phyloP scores from a whole-genome alignment of 106 monocot species.

The Acanthochlamys bracteata region DNA sequence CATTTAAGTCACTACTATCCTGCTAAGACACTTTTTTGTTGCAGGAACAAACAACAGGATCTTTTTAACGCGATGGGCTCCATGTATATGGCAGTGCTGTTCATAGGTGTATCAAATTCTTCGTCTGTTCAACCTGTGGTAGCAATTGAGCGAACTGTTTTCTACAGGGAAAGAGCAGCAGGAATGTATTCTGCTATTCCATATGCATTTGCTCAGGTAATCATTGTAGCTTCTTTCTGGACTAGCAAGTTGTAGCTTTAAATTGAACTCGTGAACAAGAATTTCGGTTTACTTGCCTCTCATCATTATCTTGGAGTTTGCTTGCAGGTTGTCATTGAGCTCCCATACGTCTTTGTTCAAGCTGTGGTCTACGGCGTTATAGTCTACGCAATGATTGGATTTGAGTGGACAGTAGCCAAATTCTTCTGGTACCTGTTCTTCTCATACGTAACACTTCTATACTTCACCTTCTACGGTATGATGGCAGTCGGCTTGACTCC shows the following conservation, averaged over 20 bases:
- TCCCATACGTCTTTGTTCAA: constrained; percentile 14
- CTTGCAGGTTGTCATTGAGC: constrained; percentile 14
- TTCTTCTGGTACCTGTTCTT: constrained; percentile 22
- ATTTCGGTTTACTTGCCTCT: no score
- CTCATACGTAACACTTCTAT: constrained; percentile 14
- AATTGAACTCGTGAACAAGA: no score
- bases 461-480: constrained; percentile 22
- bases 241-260: no score
- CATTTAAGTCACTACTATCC: no score
- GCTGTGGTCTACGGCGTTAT: constrained; percentile 7
- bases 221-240: background rate
- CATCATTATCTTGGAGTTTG: no score
- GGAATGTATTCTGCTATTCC: constrained; percentile 10
- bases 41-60: background rate
- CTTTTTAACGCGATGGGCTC: constrained; percentile 9
- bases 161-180: constrained; percentile 13
- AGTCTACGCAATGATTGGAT: constrained; percentile 14
- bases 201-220: constrained; percentile 10
- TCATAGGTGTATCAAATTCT: constrained; percentile 1
- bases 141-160: constrained; percentile 4
- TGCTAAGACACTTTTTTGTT: background rate
- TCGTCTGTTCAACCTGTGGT: constrained; percentile 7
- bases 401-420: constrained; percentile 13
- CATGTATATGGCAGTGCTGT: background rate
- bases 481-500: constrained; percentile 14